A percentile compares a stretch with the other conserved stretches of the same genome.
These are phyloP conservation scores for Solanum pennellii DNA, from an alignment of 257 asterid species.

Conservation along the genomic window DNA sequence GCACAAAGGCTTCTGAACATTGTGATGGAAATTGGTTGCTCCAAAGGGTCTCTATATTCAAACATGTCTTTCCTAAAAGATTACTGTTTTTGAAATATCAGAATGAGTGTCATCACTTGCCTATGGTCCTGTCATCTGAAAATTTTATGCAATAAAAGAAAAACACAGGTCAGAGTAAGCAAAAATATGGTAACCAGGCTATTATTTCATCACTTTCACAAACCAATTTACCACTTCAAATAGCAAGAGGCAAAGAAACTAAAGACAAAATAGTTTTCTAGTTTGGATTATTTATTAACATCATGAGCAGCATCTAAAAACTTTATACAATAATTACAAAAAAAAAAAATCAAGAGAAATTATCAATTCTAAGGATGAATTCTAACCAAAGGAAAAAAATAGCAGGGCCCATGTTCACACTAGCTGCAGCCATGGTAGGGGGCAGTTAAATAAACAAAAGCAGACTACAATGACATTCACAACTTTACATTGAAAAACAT, in stretches of 20 bases:
- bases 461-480: neutral
- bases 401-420: neutral
- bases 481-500: neutral
- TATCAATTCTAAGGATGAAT: neutral
- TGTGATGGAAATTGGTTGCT: neutral
- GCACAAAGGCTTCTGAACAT: conserved; percentile 17
- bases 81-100: conserved; percentile 21
- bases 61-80: conserved; percentile 19
- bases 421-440: neutral
- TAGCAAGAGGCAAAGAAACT: neutral
- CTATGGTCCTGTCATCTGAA: conserved; percentile 33
- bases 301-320: neutral
- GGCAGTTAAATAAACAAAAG: neutral
- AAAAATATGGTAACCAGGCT: neutral
- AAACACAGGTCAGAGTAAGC: neutral
- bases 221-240: neutral
- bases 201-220: neutral
- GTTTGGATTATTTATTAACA: neutral
- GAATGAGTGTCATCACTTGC: conserved; percentile 22
- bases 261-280: neutral
- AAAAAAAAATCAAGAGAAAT: neutral
- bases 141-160: neutral
- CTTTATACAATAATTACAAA: neutral
- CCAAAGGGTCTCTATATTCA: conserved; percentile 5
- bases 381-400: neutral